Base-by-base conservation (phyloP, 768 basidiomycete genomes). In the Mycena rebaudengoi region DNA sequence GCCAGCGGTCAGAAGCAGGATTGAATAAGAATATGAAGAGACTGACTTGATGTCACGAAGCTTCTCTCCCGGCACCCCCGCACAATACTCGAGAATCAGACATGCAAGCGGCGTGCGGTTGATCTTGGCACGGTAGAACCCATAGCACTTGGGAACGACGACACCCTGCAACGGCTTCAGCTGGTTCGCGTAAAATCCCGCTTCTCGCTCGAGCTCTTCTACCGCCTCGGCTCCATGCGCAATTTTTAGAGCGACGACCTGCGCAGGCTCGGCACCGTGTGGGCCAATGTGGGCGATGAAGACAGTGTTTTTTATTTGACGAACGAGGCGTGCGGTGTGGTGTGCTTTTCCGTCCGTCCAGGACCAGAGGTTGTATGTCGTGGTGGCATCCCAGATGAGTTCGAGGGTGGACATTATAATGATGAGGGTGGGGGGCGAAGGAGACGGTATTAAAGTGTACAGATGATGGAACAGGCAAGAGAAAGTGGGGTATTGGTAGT, bases 61-160 rank as follows among this genome's bases (percentile, higher is more conserved):
- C 40, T 69, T 59, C 8, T 46, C 37, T 14, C 50, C 58, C 7
- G 59, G 64, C 10, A 56, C 53, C 8, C 68, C 73, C 23, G 64
- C 45, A 60, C 79, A 80, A 68, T 79, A 77, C 62, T 82, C 81
- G 39, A 84, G 64, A 23, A 84, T 54, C 59, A 81, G 67, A 61
- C 76, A 79, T 4, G 61, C 78, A 10, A 75, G 23, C 8, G 77
- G 68, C 8, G 59, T 64, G 7, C 74, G 75, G 12, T 71, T 30
- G 1, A 71, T 60, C n/a, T 68, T 72, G 16, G 75, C 74, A 25
- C 68, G 66, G 63, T 69, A 84, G 26, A 78, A 73, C 2, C 82
- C 80, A 58, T 77, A 78, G 63, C 72, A 79, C n/a, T 52, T 68
- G 11, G 82, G 83, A 1, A 83, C 77, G 10, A 77, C 73, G 10